phyloP scores from a whole-genome alignment of 768 basidiomycete species.

The Chalciporus sphaerocephalus region DNA sequence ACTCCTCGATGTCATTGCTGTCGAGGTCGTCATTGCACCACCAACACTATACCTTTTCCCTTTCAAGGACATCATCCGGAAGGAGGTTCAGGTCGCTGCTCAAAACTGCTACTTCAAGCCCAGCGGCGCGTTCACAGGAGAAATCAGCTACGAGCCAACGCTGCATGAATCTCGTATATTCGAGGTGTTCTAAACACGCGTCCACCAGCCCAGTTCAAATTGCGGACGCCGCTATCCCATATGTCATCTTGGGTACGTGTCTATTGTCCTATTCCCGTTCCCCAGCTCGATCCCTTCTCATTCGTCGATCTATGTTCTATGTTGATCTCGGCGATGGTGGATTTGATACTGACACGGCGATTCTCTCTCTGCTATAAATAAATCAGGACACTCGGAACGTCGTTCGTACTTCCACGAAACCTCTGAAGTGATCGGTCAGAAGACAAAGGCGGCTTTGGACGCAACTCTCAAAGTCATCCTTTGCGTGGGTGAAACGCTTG shows the following conservation, averaged over 20 bases:
- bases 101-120: constrained; percentile 88
- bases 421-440: constrained; percentile 75
- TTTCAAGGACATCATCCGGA: constrained; percentile 55
- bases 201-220: constrained; percentile 70
- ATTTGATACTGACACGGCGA: too few relatives aligned
- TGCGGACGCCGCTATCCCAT: constrained; percentile 79
- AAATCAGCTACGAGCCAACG: constrained; percentile 66
- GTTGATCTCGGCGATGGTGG: neutral
- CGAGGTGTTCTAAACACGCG: neutral
- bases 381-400: constrained; percentile 89
- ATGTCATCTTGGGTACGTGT: constrained; percentile 79
- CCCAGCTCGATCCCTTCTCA: neutral
- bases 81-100: constrained; percentile 75
- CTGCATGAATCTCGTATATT: neutral
- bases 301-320: neutral
- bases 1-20: neutral
- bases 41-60: constrained; percentile 85
- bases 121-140: constrained; percentile 92
- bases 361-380: neutral
- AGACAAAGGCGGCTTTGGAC: constrained; percentile 80
- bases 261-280: neutral
- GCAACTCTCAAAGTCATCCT: constrained; percentile 81
- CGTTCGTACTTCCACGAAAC: constrained; percentile 89
- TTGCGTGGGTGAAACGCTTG: constrained; percentile 92
- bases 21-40: constrained; percentile 92